Evolutionary conservation across 2,329 filamentous ascomycete species (phyloP).

Genomic region (Pestalotiopsis sp.): DNA sequence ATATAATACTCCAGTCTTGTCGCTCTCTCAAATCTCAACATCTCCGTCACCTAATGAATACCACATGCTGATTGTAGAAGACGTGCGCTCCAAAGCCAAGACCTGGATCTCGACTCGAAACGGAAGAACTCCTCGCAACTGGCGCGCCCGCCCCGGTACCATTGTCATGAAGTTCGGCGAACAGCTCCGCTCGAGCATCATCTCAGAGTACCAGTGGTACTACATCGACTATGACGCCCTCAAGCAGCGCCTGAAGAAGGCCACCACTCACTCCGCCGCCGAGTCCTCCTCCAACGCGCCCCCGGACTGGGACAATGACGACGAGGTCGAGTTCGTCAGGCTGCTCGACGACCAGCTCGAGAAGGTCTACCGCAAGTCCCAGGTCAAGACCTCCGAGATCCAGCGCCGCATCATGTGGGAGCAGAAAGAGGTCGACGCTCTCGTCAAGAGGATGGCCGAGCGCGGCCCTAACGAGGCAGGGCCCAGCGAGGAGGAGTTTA

Average conservation of each 20-base stretch:
- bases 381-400: slow-evolving; percentile 96
- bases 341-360: slow-evolving; percentile 90
- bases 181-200: slow-evolving; percentile 92
- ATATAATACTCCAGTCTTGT: background rate
- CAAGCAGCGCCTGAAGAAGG: slow-evolving; percentile 81
- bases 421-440: slow-evolving; percentile 70
- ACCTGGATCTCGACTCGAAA: slow-evolving; percentile 21
- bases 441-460: slow-evolving; percentile 70
- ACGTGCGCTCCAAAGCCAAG: slow-evolving; percentile 21
- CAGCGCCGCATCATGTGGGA: slow-evolving; percentile 90
- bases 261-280: slow-evolving; percentile 50
- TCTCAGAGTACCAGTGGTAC: slow-evolving; percentile 97
- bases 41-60: background rate
- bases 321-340: slow-evolving; percentile 86
- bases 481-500: slow-evolving; percentile 88
- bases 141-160: slow-evolving; percentile 46
- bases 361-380: slow-evolving; percentile 97
- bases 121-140: slow-evolving; percentile 15
- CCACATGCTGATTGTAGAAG: slow-evolving; percentile 54
- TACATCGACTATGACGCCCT: slow-evolving; percentile 98
- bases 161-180: slow-evolving; percentile 87
- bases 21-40: background rate
- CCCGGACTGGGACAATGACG: slow-evolving; percentile 80
- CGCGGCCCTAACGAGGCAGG: slow-evolving; percentile 57
- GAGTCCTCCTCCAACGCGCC: slow-evolving; percentile 38